Percentiles rank a stretch among this genome's conserved stretches.
Evolutionary conservation across 2,329 filamentous ascomycete species (phyloP).

Genomic region (Talaromyces sp.): DNA sequence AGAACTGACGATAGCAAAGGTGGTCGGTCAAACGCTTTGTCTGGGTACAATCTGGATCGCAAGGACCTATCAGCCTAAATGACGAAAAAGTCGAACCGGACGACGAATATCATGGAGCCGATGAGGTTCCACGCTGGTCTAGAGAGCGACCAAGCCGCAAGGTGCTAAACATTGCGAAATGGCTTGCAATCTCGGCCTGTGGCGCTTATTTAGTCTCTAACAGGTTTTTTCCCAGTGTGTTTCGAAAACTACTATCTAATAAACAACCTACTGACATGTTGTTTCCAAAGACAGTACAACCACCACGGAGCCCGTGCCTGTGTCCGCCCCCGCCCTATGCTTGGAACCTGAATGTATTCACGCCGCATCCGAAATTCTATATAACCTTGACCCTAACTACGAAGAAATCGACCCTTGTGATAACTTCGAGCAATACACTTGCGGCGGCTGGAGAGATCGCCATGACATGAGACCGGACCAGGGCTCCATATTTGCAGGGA

Average conservation of each 20-base stretch:
- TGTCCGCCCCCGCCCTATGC: background rate
- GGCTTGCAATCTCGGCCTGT: background rate
- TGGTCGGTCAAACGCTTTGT: background rate
- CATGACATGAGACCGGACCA: slow-evolving; percentile 63
- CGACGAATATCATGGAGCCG: background rate
- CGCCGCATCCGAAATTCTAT: slow-evolving; percentile 56
- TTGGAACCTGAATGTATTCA: slow-evolving; percentile 52
- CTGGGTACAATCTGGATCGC: background rate
- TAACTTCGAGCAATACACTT: slow-evolving; percentile 63
- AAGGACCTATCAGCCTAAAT: background rate
- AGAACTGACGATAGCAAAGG: background rate
- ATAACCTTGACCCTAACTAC: slow-evolving; percentile 58
- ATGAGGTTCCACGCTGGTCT: background rate
- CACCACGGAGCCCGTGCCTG: background rate
- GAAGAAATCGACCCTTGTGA: slow-evolving; percentile 60
- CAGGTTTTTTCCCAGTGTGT: background rate
- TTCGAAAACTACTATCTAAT: background rate
- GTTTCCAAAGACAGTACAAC: background rate
- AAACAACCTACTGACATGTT: background rate
- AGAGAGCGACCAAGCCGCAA: background rate
- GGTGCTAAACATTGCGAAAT: slow-evolving; percentile 1
- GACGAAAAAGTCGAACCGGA: background rate
- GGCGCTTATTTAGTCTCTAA: background rate
- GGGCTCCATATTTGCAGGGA: slow-evolving; percentile 54
- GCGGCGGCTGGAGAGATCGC: slow-evolving; percentile 59